These are phyloP conservation scores for Iodosphaeria phyllophila DNA, from an alignment of 2,329 filamentous ascomycete species.

Conservation along the genomic window DNA sequence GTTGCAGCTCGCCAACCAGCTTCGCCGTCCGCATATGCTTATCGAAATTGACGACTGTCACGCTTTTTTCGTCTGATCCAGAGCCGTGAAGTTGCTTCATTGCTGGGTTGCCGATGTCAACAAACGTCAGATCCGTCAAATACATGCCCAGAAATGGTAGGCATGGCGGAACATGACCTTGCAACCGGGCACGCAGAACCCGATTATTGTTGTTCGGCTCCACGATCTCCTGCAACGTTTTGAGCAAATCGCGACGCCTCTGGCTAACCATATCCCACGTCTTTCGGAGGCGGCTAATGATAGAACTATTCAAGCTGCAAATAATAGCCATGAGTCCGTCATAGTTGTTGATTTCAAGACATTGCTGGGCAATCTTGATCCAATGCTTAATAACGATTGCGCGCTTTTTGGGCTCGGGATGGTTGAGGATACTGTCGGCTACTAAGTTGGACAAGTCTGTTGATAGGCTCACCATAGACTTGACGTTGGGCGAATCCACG, in stretches of 20 bases:
- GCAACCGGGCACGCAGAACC: conserved; percentile 62
- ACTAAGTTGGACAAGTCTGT: conserved; percentile 88
- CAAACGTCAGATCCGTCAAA: conserved; percentile 86
- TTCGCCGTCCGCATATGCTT: conserved; percentile 89
- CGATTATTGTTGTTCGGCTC: conserved; percentile 87
- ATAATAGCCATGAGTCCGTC: conserved; percentile 95
- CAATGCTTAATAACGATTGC: conserved; percentile 88
- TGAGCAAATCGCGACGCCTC: conserved; percentile 66
- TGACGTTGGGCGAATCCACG: conserved; percentile 68
- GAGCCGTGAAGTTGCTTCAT: conserved; percentile 52
- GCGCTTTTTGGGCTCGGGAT: conserved; percentile 83
- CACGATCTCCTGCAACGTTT: conserved; percentile 64
- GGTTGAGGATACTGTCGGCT: conserved; percentile 74
- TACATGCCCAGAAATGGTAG: conserved; percentile 94
- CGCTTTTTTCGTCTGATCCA: conserved; percentile 39
- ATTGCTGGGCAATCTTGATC: conserved; percentile 85
- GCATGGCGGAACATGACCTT: conserved; percentile 77
- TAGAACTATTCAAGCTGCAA: conserved; percentile 81
- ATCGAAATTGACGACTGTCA: conserved; percentile 90
- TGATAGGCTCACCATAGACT: conserved; percentile 81
- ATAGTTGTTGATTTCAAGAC: conserved; percentile 83
- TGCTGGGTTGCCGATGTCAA: conserved; percentile 81
- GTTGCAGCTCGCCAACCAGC: conserved; percentile 87
- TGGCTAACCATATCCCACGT: conserved; percentile 82
- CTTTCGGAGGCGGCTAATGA: conserved; percentile 68